phyloP scores from a whole-genome alignment of 2,329 filamentous ascomycete genomes.

The Fusarium vanettenii region DNA sequence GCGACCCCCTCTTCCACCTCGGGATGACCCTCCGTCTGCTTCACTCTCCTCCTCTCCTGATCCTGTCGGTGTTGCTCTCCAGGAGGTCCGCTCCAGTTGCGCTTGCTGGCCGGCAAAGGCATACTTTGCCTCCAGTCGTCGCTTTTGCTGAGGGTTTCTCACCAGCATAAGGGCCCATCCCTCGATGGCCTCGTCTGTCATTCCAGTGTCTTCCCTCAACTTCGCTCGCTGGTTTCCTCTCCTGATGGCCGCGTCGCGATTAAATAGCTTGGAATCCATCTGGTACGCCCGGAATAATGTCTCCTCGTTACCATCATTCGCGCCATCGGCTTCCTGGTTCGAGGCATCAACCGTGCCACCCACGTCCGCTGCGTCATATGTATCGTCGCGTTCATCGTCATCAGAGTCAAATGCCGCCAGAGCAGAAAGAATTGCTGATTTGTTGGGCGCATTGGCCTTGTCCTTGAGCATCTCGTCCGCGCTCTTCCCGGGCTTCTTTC shows the following conservation, averaged over 20 bases:
- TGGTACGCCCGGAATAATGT: slow-evolving; percentile 79
- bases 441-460: slow-evolving; percentile 73
- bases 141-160: slow-evolving; percentile 76
- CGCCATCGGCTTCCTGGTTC: slow-evolving; percentile 64
- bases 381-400: slow-evolving; percentile 97
- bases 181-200: slow-evolving; percentile 95
- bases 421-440: slow-evolving; percentile 88
- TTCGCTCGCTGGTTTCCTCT: slow-evolving; percentile 70
- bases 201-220: slow-evolving; percentile 80
- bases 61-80: slow-evolving; percentile 64
- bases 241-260: slow-evolving; percentile 76
- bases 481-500: slow-evolving; percentile 73
- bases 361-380: slow-evolving; percentile 92
- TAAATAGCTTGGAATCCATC: slow-evolving; percentile 73
- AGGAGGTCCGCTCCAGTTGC: slow-evolving; percentile 74
- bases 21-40: slow-evolving; percentile 55
- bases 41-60: slow-evolving; percentile 70
- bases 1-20: slow-evolving; percentile 61
- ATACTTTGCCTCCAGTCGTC: slow-evolving; percentile 77
- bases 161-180: slow-evolving; percentile 91
- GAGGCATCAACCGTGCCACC: slow-evolving; percentile 85
- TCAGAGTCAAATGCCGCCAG: slow-evolving; percentile 91
- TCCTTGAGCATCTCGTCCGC: slow-evolving; percentile 80
- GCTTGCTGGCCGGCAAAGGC: slow-evolving; percentile 75
- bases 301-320: slow-evolving; percentile 72